phyloP scores from a whole-genome alignment of 495 filamentous ascomycete genomes.

The Neurospora sp. region DNA sequence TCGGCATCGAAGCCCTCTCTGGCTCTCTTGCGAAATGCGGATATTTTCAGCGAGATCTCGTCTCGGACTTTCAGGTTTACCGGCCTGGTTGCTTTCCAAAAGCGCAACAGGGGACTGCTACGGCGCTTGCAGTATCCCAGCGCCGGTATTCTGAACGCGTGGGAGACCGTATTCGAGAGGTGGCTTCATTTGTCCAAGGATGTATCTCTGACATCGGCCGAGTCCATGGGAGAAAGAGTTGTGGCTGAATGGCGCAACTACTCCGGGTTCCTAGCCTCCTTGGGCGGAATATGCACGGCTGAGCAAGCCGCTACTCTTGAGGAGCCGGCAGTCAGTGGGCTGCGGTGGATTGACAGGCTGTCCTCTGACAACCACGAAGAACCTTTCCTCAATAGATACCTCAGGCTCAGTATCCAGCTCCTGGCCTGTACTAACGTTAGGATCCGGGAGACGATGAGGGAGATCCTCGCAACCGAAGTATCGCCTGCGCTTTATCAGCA shows the following conservation, averaged over 20 bases:
- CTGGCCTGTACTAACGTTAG: conserved; percentile 51
- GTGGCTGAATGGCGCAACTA: conserved; percentile 58
- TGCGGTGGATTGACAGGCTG: conserved; percentile 53
- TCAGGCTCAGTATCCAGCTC: conserved; percentile 51
- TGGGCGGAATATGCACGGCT: conserved; percentile 57
- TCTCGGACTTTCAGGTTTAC: conserved; percentile 54
- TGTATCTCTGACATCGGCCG: conserved; percentile 38
- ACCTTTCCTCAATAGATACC: conserved; percentile 47
- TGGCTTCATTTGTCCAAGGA: conserved; percentile 53
- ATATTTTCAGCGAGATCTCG: conserved; percentile 51
- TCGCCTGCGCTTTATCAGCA: conserved; percentile 48
- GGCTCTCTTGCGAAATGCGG: conserved; percentile 48
- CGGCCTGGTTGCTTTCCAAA: conserved; percentile 57
- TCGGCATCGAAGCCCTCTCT: conserved; percentile 34
- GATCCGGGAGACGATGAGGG: conserved; percentile 52
- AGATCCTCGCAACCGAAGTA: conserved; percentile 51
- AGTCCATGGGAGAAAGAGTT: conserved; percentile 40
- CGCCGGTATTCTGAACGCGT: conserved; percentile 50
- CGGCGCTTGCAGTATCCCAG: conserved; percentile 51
- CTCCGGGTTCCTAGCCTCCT: conserved; percentile 54
- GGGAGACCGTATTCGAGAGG: conserved; percentile 51
- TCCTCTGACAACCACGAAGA: conserved; percentile 48
- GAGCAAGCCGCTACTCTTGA: conserved; percentile 43
- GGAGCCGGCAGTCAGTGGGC: conserved; percentile 44
- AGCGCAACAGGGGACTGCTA: conserved; percentile 45